Evolutionary conservation across 2,329 filamentous ascomycete species (phyloP), one percentile per base, ranked within the genome.

Genomic region (Fusarium compactum): DNA sequence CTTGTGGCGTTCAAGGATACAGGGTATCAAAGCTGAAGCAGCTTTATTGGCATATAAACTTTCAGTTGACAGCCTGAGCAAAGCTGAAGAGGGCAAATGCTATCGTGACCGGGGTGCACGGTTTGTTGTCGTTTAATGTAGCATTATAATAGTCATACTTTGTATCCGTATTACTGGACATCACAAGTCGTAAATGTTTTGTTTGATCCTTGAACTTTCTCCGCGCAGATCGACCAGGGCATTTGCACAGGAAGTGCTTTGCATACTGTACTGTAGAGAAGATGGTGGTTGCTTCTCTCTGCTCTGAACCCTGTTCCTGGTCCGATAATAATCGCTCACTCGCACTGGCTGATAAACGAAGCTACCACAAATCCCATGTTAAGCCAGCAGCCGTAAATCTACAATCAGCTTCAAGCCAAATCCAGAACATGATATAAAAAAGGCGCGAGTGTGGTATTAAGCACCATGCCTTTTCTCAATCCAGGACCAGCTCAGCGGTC

Each of bases 261-360:
- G 50, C 32, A 52, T 51, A 51, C 47, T 41, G 50, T 29, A 27
- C 24, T 52, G 30, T 34, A 40, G 57, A 67, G 62, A 58, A 64
- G 52, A 55, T 59, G 43, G 41, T 68, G 46, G 45, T 68, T 71
- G 64, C 55, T 61, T 65, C 65, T 38, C 27, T 65, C 65, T 38
- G 27, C 27, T 41, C 34, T 22, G 29, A 58, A 44, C 68, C 63
- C 58, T 71, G 63, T 54, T 47, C 67, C 54, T 59, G 41, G 51
- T 60, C 30, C 56, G 52, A 43, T 50, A 34, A 51, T 59, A 34
- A 51, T 43, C 61, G 27, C 45, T 52, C 46, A 59, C 38, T 58
- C 25, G 25, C 20, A 58, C 60, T 47, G 52, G 24, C 40, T 34
- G 30, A 34, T 62, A 27, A 38, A 29, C 18, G 15, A 46, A 48